Evolutionary conservation across 1,284 basidiomycete species (phyloP).

Genomic region (Bjerkandera adusta): DNA sequence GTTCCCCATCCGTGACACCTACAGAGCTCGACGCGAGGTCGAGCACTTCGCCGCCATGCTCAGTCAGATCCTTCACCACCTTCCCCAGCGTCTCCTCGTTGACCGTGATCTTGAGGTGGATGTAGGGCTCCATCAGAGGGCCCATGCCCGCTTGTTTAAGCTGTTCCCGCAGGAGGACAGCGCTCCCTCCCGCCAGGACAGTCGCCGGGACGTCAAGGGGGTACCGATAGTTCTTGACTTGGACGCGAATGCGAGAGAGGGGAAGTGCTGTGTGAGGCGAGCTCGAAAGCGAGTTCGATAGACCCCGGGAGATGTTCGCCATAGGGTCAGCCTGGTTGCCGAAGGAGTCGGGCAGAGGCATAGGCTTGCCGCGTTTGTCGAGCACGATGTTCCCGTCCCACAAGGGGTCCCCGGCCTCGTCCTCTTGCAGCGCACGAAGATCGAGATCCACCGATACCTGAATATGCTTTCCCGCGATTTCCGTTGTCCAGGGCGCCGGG

Average conservation of each 20-base stretch:
- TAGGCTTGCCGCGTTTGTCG: slow-evolving; percentile 44
- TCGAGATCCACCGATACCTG: slow-evolving; percentile 49
- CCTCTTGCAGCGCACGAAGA: slow-evolving; percentile 49
- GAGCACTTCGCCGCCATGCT: slow-evolving; percentile 69
- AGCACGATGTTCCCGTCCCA: slow-evolving; percentile 78
- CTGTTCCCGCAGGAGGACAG: slow-evolving; percentile 58
- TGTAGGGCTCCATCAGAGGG: slow-evolving; percentile 72
- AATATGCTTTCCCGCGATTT: slow-evolving; percentile 50
- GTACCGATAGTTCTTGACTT: slow-evolving; percentile 43
- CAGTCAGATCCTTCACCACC: slow-evolving; percentile 74
- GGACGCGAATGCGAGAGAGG: slow-evolving; percentile 59
- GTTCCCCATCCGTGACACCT: slow-evolving; percentile 34
- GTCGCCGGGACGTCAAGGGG: slow-evolving; percentile 44
- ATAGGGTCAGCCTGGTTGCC: slow-evolving; percentile 38
- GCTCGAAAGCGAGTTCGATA: slow-evolving; percentile 67
- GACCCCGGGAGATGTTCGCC: slow-evolving; percentile 59
- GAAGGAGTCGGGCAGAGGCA: slow-evolving; percentile 53
- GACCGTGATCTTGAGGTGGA: slow-evolving; percentile 63
- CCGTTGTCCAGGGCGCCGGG: slow-evolving; percentile 56
- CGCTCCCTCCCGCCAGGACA: slow-evolving; percentile 62
- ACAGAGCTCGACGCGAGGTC: slow-evolving; percentile 51
- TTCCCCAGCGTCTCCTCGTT: slow-evolving; percentile 67
- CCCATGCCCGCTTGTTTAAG: slow-evolving; percentile 62
- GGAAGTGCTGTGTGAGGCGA: slow-evolving; percentile 75
- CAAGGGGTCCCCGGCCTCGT: slow-evolving; percentile 58